Conservation (phyloP, 139 green algal genomes). For the Picochlorum costavermella region DNA sequence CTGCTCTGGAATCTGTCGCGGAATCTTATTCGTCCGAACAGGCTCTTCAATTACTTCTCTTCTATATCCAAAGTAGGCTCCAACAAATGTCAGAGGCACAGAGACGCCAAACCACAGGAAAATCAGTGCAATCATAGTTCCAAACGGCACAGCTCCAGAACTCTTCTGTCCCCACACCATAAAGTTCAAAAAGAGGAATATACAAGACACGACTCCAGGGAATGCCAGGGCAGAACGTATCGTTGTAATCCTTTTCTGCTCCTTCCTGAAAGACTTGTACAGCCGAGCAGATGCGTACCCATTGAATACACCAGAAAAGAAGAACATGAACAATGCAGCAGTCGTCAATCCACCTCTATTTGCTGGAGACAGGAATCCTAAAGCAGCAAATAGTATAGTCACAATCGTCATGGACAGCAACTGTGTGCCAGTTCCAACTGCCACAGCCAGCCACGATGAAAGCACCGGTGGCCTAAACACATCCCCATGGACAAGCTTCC, state of each 20-base stretch:
- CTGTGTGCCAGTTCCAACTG: conserved; percentile 89
- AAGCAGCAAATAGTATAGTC: conserved; percentile 91
- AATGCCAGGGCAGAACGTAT: conserved; percentile 86
- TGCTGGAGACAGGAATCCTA: conserved; percentile 93
- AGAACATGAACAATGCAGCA: conserved; percentile 93
- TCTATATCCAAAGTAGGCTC: conserved; percentile 94
- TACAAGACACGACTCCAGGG: conserved; percentile 74
- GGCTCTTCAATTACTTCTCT: conserved; percentile 74
- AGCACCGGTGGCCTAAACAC: conserved; percentile 85
- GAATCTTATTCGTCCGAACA: conserved; percentile 98
- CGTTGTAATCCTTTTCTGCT: conserved; percentile 79
- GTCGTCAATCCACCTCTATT: conserved; percentile 98
- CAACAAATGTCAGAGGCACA: conserved; percentile 90
- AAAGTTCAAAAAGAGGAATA: conserved; percentile 93
- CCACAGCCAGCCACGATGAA: conserved; percentile 72
- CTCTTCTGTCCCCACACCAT: conserved; percentile 90
- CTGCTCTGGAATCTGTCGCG: conserved; percentile 93
- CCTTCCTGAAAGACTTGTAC: conserved; percentile 75
- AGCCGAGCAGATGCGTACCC: conserved; percentile 88
- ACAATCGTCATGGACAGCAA: conserved; percentile 86
- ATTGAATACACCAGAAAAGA: conserved; percentile 92
- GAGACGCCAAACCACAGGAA: conserved; percentile 98
- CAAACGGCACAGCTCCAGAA: conserved; percentile 88
- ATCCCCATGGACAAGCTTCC: conserved; percentile 98
- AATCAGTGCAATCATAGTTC: conserved; percentile 89